Conservation (phyloP, 75 land plant species). For the Sequoiadendron giganteum region DNA sequence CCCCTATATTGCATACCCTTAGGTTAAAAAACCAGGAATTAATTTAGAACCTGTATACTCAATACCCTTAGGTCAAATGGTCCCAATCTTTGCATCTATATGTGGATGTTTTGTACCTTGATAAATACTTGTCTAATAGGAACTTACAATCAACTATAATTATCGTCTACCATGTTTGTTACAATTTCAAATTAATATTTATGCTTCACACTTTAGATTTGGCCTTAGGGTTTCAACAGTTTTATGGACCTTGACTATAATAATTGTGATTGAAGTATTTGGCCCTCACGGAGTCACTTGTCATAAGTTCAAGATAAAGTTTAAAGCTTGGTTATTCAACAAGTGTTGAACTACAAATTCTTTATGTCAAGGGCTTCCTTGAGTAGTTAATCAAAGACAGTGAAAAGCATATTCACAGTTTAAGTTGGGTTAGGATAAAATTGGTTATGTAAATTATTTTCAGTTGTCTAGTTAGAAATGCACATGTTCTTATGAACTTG, state of each 20-base stretch:
- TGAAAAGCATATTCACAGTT: not conserved
- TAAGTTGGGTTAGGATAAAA: too few species aligned
- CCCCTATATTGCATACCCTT: too few species aligned
- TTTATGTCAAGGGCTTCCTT: not conserved
- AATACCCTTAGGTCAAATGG: not conserved
- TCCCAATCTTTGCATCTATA: not conserved
- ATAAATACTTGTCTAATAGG: too few species aligned
- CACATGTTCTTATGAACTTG: not conserved
- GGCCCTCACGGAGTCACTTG: not conserved
- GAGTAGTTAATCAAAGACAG: not conserved
- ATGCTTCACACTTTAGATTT: not conserved
- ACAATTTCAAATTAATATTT: too few species aligned
- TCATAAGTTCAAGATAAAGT: not conserved
- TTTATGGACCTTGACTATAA: not conserved
- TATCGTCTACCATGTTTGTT: too few species aligned
- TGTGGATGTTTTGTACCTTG: not conserved
- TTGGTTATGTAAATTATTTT: not conserved
- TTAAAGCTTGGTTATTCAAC: not conserved
- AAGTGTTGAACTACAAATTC: not conserved
- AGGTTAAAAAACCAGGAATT: too few species aligned
- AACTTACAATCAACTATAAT: too few species aligned
- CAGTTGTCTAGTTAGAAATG: not conserved
- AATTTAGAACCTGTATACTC: too few species aligned
- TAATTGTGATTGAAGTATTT: too few species aligned
- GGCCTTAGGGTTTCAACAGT: not conserved